Evolutionary conservation across 306 rosid species (phyloP).

Genomic region (Styphnolobium japonicum): DNA sequence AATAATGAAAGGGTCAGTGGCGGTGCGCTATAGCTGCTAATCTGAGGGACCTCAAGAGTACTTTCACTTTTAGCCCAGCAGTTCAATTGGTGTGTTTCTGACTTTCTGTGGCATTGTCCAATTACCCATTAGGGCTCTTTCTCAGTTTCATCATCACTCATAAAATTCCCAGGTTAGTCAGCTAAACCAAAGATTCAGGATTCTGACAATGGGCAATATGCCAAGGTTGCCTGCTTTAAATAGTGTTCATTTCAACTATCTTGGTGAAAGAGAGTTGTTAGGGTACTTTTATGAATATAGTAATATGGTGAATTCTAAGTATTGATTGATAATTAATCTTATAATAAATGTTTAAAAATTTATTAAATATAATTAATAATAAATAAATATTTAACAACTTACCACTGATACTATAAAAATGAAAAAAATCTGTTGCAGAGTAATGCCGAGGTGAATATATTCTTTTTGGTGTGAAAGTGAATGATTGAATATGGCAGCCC

Average conservation of each 20-base stretch:
- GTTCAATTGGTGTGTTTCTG: neutral
- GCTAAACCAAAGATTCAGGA: neutral
- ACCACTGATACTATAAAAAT: too few species aligned
- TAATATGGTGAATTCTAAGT: too few species aligned
- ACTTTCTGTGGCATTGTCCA: neutral
- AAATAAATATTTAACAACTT: too few species aligned
- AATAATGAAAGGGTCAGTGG: constrained; percentile 27
- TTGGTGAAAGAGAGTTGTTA: too few species aligned
- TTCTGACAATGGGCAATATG: neutral
- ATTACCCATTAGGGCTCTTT: neutral
- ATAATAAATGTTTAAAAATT: too few species aligned
- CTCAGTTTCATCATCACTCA: neutral
- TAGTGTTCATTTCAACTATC: too few species aligned
- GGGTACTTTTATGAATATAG: too few species aligned
- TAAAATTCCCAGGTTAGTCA: neutral
- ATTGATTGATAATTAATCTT: too few species aligned
- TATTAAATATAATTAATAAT: too few species aligned
- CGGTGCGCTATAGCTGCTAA: constrained; percentile 12
- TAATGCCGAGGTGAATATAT: neutral
- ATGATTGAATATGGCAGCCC: constrained; percentile 6
- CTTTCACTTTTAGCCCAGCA: neutral
- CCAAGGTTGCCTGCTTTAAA: neutral
- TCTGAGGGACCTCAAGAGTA: neutral
- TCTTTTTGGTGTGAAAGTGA: neutral
- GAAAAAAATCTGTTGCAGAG: too few species aligned